Percentiles rank a stretch among this genome's conserved stretches.
Conservation (phyloP, 345 rosid genomes). For the Dovyalis caffra region DNA sequence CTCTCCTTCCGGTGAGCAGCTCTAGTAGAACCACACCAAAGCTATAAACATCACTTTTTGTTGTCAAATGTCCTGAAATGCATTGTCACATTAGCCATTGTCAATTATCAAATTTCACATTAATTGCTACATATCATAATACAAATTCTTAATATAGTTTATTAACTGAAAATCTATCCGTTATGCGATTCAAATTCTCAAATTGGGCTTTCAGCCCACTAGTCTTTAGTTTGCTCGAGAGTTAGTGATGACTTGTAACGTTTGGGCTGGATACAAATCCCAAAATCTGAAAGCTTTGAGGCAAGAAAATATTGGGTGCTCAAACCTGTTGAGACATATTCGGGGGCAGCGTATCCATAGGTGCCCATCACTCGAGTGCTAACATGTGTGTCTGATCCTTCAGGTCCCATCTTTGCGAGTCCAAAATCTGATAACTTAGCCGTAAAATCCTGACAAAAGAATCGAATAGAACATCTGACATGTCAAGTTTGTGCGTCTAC, state of each 20-base stretch:
- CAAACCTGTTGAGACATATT: slow-evolving; percentile 86
- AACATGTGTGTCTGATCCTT: slow-evolving; percentile 89
- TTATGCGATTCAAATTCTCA: too few relatives aligned
- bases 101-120: not conserved
- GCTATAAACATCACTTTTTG: slow-evolving; percentile 85
- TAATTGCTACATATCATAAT: not conserved
- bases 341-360: slow-evolving; percentile 93
- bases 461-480: not conserved
- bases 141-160: not conserved
- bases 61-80: slow-evolving; percentile 78
- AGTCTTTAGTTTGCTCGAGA: not conserved
- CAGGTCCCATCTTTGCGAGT: slow-evolving; percentile 92
- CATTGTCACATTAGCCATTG: not conserved
- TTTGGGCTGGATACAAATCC: not conserved
- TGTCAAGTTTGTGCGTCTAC: not conserved
- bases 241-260: not conserved
- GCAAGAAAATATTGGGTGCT: not conserved
- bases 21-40: slow-evolving; percentile 90
- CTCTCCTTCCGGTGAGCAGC: slow-evolving; percentile 78
- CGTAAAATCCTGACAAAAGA: slow-evolving; percentile 58
- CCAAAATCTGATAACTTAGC: slow-evolving; percentile 91
- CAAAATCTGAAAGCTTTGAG: not conserved
- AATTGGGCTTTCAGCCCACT: too few relatives aligned
- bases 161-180: not conserved
- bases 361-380: slow-evolving; percentile 98